Evolutionary conservation across 1,284 basidiomycete genomes (phyloP).

Genomic region (Ganoderma resinaceum): DNA sequence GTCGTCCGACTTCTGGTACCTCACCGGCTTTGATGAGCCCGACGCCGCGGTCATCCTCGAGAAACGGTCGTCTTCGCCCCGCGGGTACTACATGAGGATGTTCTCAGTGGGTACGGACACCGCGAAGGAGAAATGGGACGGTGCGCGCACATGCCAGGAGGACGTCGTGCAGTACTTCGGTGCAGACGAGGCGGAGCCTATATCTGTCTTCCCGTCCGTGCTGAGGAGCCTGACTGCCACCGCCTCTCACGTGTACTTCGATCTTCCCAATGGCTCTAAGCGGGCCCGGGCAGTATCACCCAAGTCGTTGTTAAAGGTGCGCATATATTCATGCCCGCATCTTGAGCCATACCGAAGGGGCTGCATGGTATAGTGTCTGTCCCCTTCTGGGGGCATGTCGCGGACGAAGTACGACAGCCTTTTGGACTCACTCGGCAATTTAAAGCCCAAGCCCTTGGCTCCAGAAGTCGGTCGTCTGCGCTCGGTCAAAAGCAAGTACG

Average conservation of each 20-base stretch:
- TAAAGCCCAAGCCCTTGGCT: slow-evolving; percentile 58
- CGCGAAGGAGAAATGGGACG: slow-evolving; percentile 92
- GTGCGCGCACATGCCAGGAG: slow-evolving; percentile 60
- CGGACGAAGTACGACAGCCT: slow-evolving; percentile 58
- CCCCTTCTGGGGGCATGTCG: slow-evolving; percentile 40
- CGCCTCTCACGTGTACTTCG: slow-evolving; percentile 51
- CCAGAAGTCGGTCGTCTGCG: slow-evolving; percentile 70
- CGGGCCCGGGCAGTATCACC: slow-evolving; percentile 31
- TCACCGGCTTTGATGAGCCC: slow-evolving; percentile 95
- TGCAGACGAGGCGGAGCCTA: slow-evolving; percentile 75
- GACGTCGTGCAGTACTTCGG: slow-evolving; percentile 72
- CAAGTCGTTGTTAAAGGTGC: slow-evolving; percentile 48
- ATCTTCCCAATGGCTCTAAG: slow-evolving; percentile 36
- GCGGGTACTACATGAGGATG: slow-evolving; percentile 89
- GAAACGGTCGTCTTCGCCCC: slow-evolving; percentile 69
- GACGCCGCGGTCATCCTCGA: slow-evolving; percentile 89
- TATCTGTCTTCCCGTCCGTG: slow-evolving; percentile 58
- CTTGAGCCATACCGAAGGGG: not conserved
- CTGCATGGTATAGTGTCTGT: slow-evolving; percentile 54
- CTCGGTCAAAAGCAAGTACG: slow-evolving; percentile 73
- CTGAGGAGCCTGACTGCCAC: slow-evolving; percentile 53
- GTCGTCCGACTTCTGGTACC: slow-evolving; percentile 92
- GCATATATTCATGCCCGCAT: not conserved
- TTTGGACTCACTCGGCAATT: slow-evolving; percentile 56
- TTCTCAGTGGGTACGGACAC: slow-evolving; percentile 86